These are phyloP conservation scores for Chrysoporthe austroafricana DNA, from an alignment of 2,329 filamentous ascomycete genomes.

Conservation along the genomic window DNA sequence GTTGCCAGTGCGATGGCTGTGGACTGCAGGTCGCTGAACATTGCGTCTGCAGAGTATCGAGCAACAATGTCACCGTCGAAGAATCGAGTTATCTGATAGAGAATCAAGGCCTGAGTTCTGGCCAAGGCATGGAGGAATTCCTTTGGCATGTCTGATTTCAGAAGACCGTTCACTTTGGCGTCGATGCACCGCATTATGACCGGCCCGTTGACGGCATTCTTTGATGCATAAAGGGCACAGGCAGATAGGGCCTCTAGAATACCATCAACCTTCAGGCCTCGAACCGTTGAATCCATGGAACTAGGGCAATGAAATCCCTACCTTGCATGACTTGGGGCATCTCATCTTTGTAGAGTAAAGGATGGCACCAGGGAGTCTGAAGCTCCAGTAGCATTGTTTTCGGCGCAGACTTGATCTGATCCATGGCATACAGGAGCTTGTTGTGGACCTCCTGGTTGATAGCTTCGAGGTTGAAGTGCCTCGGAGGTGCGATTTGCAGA, in stretches of 20 bases:
- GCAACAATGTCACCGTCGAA: constrained; percentile 48
- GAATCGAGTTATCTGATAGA: constrained; percentile 51
- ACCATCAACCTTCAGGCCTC: not conserved
- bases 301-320: constrained; percentile 29
- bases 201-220: constrained; percentile 50
- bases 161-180: constrained; percentile 47
- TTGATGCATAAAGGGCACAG: constrained; percentile 57
- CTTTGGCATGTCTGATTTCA: constrained; percentile 40
- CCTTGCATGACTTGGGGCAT: constrained; percentile 59
- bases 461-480: constrained; percentile 12
- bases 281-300: too few relatives aligned
- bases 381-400: constrained; percentile 52
- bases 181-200: constrained; percentile 55
- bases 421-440: constrained; percentile 39
- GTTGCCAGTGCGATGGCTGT: constrained; percentile 39
- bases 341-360: constrained; percentile 50
- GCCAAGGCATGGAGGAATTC: constrained; percentile 40
- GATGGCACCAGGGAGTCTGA: constrained; percentile 58
- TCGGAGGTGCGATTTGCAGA: not conserved
- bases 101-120: constrained; percentile 46
- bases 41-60: constrained; percentile 38
- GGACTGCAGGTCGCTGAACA: constrained; percentile 38
- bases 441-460: constrained; percentile 15
- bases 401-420: constrained; percentile 55
- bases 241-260: constrained; percentile 53